Evolutionary conservation across 2,329 filamentous ascomycete species (phyloP).

Genomic region (Dactylellina sp.): DNA sequence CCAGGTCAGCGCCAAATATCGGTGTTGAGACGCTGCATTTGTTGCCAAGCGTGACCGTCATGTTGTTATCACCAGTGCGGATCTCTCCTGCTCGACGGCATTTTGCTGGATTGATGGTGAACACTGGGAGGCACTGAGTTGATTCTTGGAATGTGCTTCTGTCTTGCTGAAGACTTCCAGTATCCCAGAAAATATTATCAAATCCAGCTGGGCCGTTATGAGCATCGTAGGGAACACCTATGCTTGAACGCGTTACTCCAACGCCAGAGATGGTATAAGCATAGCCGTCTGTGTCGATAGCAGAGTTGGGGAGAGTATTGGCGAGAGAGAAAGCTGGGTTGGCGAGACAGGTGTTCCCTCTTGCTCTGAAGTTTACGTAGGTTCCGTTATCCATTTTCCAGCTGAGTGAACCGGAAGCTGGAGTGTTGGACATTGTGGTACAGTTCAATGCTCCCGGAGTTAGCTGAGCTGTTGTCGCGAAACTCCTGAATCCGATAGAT

Average conservation of each 20-base stretch:
- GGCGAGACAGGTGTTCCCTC: conserved; percentile 44
- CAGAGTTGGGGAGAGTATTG: conserved; percentile 36
- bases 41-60: conserved; percentile 40
- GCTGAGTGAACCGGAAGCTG: conserved; percentile 15
- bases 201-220: conserved; percentile 45
- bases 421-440: conserved; percentile 19
- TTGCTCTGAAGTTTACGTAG: conserved; percentile 40
- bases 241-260: conserved; percentile 47
- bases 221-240: conserved; percentile 46
- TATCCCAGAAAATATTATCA: conserved; percentile 47
- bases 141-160: conserved; percentile 38
- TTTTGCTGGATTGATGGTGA: conserved; percentile 43
- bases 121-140: conserved; percentile 49
- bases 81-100: conserved; percentile 39
- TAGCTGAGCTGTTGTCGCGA: conserved; percentile 41
- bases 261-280: conserved; percentile 38
- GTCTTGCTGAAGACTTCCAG: conserved; percentile 27
- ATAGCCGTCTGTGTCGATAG: conserved; percentile 38
- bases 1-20: conserved; percentile 44
- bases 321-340: conserved; percentile 41
- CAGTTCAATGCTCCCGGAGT: conserved; percentile 46
- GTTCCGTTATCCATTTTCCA: conserved; percentile 45
- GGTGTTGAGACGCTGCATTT: conserved; percentile 50
- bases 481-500: conserved; percentile 45
- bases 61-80: conserved; percentile 31